These are phyloP conservation scores for Phytophthora fragariaefolia DNA, from an alignment of 352 stramenopile species.

Conservation along the genomic window DNA sequence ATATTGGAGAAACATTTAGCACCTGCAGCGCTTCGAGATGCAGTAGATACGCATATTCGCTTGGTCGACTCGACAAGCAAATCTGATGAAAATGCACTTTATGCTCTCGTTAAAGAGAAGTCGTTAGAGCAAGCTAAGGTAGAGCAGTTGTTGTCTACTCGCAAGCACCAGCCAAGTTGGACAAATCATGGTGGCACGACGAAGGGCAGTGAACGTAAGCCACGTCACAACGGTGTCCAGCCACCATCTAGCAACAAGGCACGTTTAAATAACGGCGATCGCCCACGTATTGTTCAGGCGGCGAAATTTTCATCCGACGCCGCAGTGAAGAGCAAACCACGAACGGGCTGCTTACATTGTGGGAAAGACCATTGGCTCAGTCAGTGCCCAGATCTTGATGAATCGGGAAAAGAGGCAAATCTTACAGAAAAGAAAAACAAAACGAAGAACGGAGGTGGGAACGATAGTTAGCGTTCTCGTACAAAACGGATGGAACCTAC, in stretches of 20 bases:
- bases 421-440: neutral
- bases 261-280: neutral
- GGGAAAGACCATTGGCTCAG: conserved; percentile 24
- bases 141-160: neutral
- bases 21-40: neutral
- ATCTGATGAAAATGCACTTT: conserved; percentile 10
- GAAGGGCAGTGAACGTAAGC: neutral
- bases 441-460: neutral
- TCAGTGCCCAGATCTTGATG: conserved; percentile 18
- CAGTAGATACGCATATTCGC: neutral
- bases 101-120: conserved; percentile 23
- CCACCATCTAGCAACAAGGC: neutral
- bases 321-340: conserved; percentile 3
- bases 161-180: neutral
- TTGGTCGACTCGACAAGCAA: neutral
- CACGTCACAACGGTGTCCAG: neutral
- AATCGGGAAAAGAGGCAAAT: conserved; percentile 8
- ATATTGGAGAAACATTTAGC: neutral
- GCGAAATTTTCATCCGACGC: neutral
- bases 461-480: neutral
- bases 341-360: conserved; percentile 19
- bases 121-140: conserved; percentile 29
- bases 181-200: neutral
- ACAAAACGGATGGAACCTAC: neutral
- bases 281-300: neutral